phyloP scores from a whole-genome alignment of 169 alveolate species.

The Plasmodium relictum region DNA sequence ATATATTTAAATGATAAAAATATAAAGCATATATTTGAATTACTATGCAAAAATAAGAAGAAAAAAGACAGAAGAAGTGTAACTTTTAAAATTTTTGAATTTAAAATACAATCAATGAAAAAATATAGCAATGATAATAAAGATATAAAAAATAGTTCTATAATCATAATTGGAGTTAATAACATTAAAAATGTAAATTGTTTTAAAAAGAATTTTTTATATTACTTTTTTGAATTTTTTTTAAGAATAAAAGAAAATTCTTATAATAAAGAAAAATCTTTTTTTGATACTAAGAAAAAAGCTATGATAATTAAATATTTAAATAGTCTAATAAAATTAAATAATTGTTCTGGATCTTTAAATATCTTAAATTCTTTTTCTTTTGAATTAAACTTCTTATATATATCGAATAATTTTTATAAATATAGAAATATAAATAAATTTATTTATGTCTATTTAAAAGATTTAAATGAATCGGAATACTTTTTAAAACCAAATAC shows the following conservation, averaged over 20 bases:
- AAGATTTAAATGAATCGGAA: slow-evolving; percentile 7
- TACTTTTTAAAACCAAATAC: slow-evolving; percentile 5
- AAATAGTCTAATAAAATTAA: slow-evolving; percentile 6
- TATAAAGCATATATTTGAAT: slow-evolving; percentile 16
- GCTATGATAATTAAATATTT: slow-evolving; percentile 27
- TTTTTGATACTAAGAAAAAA: neutral
- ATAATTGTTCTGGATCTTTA: neutral
- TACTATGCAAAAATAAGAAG: neutral
- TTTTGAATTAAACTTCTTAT: slow-evolving; percentile 44
- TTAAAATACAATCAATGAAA: neutral
- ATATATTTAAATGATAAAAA: slow-evolving; percentile 18
- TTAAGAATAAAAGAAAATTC: slow-evolving; percentile 10
- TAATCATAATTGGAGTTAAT: slow-evolving; percentile 28
- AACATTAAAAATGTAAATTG: slow-evolving; percentile 11
- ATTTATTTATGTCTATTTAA: slow-evolving; percentile 44
- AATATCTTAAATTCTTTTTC: neutral
- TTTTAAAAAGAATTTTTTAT: neutral
- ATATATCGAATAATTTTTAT: slow-evolving; percentile 20
- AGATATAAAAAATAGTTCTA: neutral
- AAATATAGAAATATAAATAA: slow-evolving; percentile 15
- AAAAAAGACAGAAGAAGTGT: neutral
- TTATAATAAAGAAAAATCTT: neutral
- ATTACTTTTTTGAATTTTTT: slow-evolving; percentile 33
- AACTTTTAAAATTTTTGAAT: neutral
- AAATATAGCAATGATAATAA: neutral